Evolutionary conservation across 1,284 basidiomycete species (phyloP).

Genomic region (Apiotrichum montevideense): DNA sequence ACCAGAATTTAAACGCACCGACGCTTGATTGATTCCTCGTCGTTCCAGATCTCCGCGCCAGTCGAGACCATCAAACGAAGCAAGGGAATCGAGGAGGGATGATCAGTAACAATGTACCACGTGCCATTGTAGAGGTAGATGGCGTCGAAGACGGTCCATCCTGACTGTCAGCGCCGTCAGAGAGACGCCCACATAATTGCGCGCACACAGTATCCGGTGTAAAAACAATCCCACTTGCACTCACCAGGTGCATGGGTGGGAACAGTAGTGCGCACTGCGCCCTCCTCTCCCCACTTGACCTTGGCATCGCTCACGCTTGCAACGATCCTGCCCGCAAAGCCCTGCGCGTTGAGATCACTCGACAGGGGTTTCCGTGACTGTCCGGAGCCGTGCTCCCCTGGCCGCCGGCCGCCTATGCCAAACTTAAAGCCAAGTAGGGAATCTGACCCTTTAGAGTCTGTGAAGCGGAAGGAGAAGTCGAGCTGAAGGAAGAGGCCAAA

Average conservation of each 20-base stretch:
- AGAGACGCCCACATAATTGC: neutral
- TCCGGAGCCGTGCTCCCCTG: neutral
- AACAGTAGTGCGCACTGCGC: slow-evolving; percentile 34
- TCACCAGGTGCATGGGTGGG: slow-evolving; percentile 46
- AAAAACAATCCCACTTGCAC: slow-evolving; percentile 9
- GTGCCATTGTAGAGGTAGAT: slow-evolving; percentile 52
- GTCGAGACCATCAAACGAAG: slow-evolving; percentile 47
- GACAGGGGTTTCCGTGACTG: slow-evolving; percentile 1
- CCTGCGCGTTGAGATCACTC: neutral
- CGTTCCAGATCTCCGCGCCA: slow-evolving; percentile 48
- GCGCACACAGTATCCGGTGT: neutral
- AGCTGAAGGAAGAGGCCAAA: slow-evolving; percentile 42
- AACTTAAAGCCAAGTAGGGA: slow-evolving; percentile 31
- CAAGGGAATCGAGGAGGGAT: slow-evolving; percentile 45
- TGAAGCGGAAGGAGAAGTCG: slow-evolving; percentile 37
- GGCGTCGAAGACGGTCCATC: slow-evolving; percentile 73
- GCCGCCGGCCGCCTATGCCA: slow-evolving; percentile 21
- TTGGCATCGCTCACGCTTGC: slow-evolving; percentile 26
- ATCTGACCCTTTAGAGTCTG: slow-evolving; percentile 27
- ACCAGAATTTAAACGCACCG: neutral
- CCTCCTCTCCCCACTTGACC: slow-evolving; percentile 38
- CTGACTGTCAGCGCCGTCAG: slow-evolving; percentile 1
- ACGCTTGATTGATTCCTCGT: slow-evolving; percentile 43
- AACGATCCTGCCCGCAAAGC: slow-evolving; percentile 2
- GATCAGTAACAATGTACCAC: slow-evolving; percentile 48